phyloP scores from a whole-genome alignment of 2,329 filamentous ascomycete species.

The Neonectria faginata region DNA sequence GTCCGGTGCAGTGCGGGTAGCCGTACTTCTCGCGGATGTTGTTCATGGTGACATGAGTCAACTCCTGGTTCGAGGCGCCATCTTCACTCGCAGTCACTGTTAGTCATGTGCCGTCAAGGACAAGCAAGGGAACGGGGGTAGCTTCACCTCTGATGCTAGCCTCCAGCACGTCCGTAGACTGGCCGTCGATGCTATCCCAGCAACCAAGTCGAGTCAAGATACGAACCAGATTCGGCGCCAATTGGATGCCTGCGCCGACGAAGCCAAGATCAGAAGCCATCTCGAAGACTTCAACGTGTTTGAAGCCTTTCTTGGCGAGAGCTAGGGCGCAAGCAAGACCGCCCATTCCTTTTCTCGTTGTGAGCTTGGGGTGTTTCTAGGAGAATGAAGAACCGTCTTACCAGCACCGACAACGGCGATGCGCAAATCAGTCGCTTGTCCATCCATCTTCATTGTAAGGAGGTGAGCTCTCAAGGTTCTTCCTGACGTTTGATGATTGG shows the following conservation, averaged over 20 bases:
- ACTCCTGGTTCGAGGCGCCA: conserved; percentile 75
- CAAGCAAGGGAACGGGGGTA: no score
- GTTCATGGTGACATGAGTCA: conserved; percentile 76
- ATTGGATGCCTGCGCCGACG: conserved; percentile 85
- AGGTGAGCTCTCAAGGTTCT: no score
- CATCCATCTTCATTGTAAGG: no score
- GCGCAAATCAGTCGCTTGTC: no score
- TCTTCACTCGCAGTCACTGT: conserved; percentile 53
- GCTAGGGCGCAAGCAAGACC: no score
- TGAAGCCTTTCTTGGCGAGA: no score
- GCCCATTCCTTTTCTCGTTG: no score
- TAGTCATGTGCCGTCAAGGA: background rate
- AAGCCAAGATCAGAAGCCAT: conserved; percentile 78
- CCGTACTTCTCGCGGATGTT: conserved; percentile 76
- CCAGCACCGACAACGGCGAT: no score
- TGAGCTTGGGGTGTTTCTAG: no score
- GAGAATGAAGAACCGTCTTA: no score
- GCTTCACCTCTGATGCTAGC: conserved; percentile 76
- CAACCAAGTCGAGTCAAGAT: conserved; percentile 80
- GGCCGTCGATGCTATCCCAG: conserved; percentile 77
- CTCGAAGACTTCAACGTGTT: no score
- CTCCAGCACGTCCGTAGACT: conserved; percentile 76
- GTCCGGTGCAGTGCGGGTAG: conserved; percentile 84
- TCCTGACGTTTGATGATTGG: no score
- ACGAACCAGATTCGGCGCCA: conserved; percentile 83